phyloP scores from a whole-genome alignment of 2,329 filamentous ascomycete genomes.

The Fusarium sambucinum region DNA sequence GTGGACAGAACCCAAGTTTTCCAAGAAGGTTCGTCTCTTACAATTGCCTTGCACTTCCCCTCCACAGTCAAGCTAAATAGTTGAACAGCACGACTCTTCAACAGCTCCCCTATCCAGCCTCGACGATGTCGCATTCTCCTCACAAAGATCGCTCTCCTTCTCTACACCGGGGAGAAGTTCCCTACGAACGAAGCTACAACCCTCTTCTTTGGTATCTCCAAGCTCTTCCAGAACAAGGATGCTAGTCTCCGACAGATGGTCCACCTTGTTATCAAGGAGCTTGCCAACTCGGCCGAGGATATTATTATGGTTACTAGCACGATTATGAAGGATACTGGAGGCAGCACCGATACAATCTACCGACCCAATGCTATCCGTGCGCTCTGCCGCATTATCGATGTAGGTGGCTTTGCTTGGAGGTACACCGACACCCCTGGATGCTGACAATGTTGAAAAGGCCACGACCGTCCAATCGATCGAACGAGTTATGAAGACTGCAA shows the following conservation, averaged over 20 bases:
- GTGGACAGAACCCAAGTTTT: conserved; percentile 98
- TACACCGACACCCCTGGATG: conserved; percentile 40
- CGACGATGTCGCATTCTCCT: conserved; percentile 97
- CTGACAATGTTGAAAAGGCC: conserved; percentile 66
- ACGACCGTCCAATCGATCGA: conserved; percentile 98
- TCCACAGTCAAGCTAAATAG: conserved; percentile 53
- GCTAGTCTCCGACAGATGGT: conserved; percentile 98
- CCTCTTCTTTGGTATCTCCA: conserved; percentile 98
- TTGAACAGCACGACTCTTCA: conserved; percentile 89
- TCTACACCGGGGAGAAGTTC: conserved; percentile 98
- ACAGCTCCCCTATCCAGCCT: conserved; percentile 95
- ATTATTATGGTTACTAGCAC: conserved; percentile 99
- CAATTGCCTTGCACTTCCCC: conserved; percentile 49
- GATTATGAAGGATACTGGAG: conserved; percentile 99
- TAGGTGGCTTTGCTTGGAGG: conserved; percentile 59
- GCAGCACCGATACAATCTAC: conserved; percentile 93
- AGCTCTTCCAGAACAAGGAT: conserved; percentile 99
- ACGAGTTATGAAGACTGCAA: conserved; percentile 97
- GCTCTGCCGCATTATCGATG: conserved; percentile 95
- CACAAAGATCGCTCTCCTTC: conserved; percentile 94
- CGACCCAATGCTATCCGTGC: conserved; percentile 96
- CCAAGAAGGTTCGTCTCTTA: conserved; percentile 83
- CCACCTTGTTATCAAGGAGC: conserved; percentile 97
- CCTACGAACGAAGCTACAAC: conserved; percentile 97
- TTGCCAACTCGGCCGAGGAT: conserved; percentile 94